A percentile compares a stretch with the other conserved stretches of the same genome.
These are phyloP conservation scores for Harrya chromipes DNA, from an alignment of 768 basidiomycete species.

Conservation along the genomic window DNA sequence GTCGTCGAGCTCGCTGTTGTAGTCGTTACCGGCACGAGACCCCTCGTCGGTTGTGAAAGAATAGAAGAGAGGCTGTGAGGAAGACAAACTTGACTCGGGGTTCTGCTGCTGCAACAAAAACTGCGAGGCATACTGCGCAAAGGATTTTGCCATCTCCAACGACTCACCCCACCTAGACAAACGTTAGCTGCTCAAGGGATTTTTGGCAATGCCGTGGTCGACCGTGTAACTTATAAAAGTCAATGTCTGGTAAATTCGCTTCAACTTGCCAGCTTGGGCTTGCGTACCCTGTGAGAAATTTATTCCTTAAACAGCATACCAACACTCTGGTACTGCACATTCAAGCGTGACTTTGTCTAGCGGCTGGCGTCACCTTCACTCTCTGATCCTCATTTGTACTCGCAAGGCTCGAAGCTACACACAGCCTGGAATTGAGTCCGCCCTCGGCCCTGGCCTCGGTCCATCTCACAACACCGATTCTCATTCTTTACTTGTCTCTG, in stretches of 20 bases:
- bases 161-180: conserved; percentile 16
- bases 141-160: conserved; percentile 57
- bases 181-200: conserved; percentile 6
- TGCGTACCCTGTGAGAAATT: conserved; percentile 25
- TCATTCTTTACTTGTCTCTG: no score
- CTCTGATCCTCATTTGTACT: no score
- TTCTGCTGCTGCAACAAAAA: conserved; percentile 64
- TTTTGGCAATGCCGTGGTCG: conserved; percentile 8
- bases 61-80: conserved; percentile 81
- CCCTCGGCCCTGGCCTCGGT: no score
- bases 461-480: no score
- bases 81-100: conserved; percentile 51
- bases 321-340: no score
- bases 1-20: conserved; percentile 61
- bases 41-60: conserved; percentile 80
- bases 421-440: no score
- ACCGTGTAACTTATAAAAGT: conserved; percentile 15
- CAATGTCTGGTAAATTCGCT: conserved; percentile 17
- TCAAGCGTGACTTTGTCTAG: conserved; percentile 1
- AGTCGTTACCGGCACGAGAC: conserved; percentile 46
- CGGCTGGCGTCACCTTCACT: no score
- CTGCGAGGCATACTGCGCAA: conserved; percentile 80
- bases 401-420: no score
- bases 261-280: conserved; percentile 15
- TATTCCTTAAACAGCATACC: conserved; percentile 15